A percentile compares a stretch with the other conserved stretches of the same genome.
These are phyloP conservation scores for Fremontodendron californicum DNA, from an alignment of 345 rosid genomes.

Conservation along the genomic window DNA sequence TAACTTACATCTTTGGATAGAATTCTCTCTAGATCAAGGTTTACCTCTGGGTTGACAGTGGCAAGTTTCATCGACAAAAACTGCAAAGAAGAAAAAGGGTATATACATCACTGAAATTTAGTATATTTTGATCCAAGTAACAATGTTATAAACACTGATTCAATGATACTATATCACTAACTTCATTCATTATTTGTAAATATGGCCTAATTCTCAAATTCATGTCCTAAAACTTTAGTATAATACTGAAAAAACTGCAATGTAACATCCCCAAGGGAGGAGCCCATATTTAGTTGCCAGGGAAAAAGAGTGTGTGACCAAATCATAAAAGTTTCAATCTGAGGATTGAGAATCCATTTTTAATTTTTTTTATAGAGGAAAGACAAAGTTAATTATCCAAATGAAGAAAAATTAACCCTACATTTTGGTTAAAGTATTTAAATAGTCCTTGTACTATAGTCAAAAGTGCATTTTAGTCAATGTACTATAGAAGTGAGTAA, in stretches of 20 bases:
- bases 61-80: constrained; percentile 98
- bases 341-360: background rate
- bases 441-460: too few relatives aligned
- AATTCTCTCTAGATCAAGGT: constrained; percentile 64
- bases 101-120: background rate
- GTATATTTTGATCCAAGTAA: background rate
- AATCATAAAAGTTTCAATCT: background rate
- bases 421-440: too few relatives aligned
- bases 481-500: too few relatives aligned
- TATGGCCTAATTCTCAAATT: background rate
- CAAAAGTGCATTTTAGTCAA: too few relatives aligned
- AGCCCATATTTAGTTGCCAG: background rate
- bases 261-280: background rate
- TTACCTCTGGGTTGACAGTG: constrained; percentile 79
- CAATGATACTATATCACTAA: background rate
- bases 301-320: background rate
- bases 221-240: background rate
- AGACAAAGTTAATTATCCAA: background rate
- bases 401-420: background rate
- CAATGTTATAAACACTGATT: background rate
- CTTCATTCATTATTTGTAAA: background rate
- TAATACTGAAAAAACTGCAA: background rate
- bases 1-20: constrained; percentile 82
- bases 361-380: background rate
- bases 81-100: constrained; percentile 36